phyloP scores from a whole-genome alignment of 2,329 filamentous ascomycete genomes.

The Alternaria tenuissima region DNA sequence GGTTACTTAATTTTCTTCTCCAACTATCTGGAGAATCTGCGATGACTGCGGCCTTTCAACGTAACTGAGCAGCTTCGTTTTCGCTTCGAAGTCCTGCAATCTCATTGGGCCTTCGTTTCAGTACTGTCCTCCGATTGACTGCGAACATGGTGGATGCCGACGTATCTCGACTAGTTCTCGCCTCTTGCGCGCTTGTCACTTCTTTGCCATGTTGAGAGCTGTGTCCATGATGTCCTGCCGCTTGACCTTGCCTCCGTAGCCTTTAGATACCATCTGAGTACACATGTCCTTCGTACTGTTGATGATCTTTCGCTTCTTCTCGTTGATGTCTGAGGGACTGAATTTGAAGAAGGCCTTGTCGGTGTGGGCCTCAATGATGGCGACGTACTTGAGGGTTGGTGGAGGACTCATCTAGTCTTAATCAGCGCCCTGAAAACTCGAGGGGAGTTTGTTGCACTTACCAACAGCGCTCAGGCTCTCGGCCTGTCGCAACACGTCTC shows the following conservation, averaged over 20 bases:
- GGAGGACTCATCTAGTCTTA: background rate
- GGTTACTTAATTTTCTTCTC: no score
- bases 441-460: background rate
- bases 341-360: background rate
- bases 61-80: background rate
- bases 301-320: background rate
- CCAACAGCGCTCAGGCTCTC: background rate
- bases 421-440: background rate
- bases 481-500: background rate
- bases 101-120: background rate
- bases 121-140: background rate
- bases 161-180: background rate
- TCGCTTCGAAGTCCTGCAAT: background rate
- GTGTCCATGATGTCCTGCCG: conserved; percentile 1
- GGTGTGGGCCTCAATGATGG: background rate
- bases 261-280: background rate
- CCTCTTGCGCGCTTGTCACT: background rate
- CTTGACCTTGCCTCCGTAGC: background rate
- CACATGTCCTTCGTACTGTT: background rate
- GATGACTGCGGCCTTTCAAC: background rate
- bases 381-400: conserved; percentile 1
- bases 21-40: background rate
- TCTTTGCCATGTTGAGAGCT: background rate
- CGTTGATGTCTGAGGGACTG: background rate
- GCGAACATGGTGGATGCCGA: background rate